phyloP scores from a whole-genome alignment of 345 rosid species.

The Brassica nigra region DNA sequence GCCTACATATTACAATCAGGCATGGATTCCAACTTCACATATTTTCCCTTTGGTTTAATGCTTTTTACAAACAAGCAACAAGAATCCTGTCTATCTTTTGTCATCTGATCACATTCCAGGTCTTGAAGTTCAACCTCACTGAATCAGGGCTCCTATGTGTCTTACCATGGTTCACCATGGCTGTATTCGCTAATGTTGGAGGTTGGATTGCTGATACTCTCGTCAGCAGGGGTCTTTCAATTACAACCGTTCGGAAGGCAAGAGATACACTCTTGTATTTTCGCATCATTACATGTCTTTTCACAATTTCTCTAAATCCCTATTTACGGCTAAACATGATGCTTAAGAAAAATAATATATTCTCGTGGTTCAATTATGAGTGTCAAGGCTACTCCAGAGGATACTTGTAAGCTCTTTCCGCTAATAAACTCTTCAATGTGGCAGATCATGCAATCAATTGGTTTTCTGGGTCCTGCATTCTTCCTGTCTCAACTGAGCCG shows the following conservation, averaged over 20 bases:
- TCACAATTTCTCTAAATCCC: too few species aligned
- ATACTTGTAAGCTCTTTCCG: not conserved
- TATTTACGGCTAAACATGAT: not conserved
- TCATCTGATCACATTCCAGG: slow-evolving; percentile 51
- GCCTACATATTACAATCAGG: slow-evolving; percentile 99
- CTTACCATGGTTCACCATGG: slow-evolving; percentile 99
- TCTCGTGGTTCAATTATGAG: not conserved
- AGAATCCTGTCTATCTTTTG: not conserved
- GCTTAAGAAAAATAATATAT: not conserved
- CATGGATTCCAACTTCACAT: slow-evolving; percentile 26
- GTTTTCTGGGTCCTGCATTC: slow-evolving; percentile 93
- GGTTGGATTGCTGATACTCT: slow-evolving; percentile 99
- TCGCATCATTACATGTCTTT: too few species aligned
- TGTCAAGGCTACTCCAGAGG: not conserved
- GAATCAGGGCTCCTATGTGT: slow-evolving; percentile 93
- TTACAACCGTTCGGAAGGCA: slow-evolving; percentile 94
- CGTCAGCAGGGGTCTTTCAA: slow-evolving; percentile 86
- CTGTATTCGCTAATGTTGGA: slow-evolving; percentile 83
- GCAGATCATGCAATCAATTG: slow-evolving; percentile 99
- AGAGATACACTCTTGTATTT: slow-evolving; percentile 14
- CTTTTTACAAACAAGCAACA: not conserved
- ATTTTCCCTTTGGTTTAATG: not conserved
- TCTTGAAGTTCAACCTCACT: slow-evolving; percentile 93
- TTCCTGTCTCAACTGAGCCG: slow-evolving; percentile 87
- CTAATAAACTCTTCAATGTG: slow-evolving; percentile 26